Evolutionary conservation across 1,139 yeast genomes (phyloP).

Genomic region (Nematodospora anomalae): DNA sequence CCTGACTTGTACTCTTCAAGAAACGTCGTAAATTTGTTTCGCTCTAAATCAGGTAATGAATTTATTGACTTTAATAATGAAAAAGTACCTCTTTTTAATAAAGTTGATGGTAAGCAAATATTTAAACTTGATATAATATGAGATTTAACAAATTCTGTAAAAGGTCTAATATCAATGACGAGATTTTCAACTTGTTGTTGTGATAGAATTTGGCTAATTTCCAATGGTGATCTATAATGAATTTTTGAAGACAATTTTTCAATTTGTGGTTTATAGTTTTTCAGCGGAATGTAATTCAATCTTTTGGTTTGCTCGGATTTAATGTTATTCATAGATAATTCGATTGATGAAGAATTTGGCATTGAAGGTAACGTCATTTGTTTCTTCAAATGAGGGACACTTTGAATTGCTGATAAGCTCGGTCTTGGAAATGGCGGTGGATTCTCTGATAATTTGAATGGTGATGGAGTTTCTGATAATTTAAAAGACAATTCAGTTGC

Average conservation of each 20-base stretch:
- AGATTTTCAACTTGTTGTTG: conserved; percentile 22
- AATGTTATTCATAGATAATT: conserved; percentile 9
- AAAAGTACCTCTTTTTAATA: conserved; percentile 67
- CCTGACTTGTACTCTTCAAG: conserved; percentile 6
- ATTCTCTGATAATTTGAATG: no score
- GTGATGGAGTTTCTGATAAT: no score
- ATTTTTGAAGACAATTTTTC: conserved; percentile 13
- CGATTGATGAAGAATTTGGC: conserved; percentile 8
- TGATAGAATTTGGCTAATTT: neutral
- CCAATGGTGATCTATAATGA: conserved; percentile 8
- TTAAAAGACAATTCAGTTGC: conserved; percentile 3
- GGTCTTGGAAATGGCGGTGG: conserved; percentile 4
- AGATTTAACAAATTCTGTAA: conserved; percentile 54
- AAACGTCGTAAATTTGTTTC: conserved; percentile 22
- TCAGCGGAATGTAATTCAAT: conserved; percentile 14
- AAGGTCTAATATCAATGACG: conserved; percentile 70
- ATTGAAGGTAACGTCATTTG: conserved; percentile 16
- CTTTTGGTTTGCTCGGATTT: conserved; percentile 17
- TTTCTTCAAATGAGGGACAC: conserved; percentile 13
- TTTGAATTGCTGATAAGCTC: neutral
- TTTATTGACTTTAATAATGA: conserved; percentile 56
- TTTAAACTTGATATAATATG: conserved; percentile 61
- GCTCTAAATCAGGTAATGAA: conserved; percentile 52
- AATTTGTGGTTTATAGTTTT: conserved; percentile 15
- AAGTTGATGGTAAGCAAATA: conserved; percentile 75